Evolutionary conservation across 768 basidiomycete genomes (phyloP).

Genomic region (Pisolithus tinctorius): DNA sequence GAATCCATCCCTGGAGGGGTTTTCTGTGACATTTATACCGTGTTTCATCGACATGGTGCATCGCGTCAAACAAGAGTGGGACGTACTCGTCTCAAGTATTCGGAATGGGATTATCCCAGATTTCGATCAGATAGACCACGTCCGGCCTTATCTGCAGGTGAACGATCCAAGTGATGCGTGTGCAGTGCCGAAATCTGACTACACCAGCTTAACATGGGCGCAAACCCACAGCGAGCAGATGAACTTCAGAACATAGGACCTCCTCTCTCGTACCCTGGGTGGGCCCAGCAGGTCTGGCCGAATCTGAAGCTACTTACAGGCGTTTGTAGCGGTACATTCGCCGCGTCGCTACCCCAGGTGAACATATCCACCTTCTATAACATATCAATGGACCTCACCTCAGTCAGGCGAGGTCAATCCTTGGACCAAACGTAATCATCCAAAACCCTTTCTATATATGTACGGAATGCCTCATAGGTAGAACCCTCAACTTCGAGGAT

Average conservation of each 20-base stretch:
- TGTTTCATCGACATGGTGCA: slow-evolving; percentile 9
- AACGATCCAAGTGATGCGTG: background rate
- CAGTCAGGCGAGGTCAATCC: background rate
- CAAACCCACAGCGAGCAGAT: slow-evolving; percentile 12
- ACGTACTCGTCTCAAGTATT: slow-evolving; percentile 12
- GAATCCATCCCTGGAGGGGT: background rate
- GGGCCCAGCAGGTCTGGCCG: slow-evolving; percentile 15
- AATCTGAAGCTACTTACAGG: background rate
- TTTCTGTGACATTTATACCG: slow-evolving; percentile 3
- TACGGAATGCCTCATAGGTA: slow-evolving; percentile 7
- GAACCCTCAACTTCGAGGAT: background rate
- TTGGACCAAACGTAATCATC: slow-evolving; percentile 1
- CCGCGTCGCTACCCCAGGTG: slow-evolving; percentile 10
- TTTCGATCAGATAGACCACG: slow-evolving; percentile 6
- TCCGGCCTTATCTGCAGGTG: slow-evolving; percentile 11
- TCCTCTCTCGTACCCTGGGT: slow-evolving; percentile 9
- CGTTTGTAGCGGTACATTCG: slow-evolving; percentile 9
- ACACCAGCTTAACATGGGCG: slow-evolving; percentile 1
- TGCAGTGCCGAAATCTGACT: background rate
- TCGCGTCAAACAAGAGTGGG: slow-evolving; percentile 12
- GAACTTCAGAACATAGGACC: slow-evolving; percentile 12
- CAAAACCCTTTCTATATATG: slow-evolving; percentile 4
- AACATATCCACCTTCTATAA: background rate
- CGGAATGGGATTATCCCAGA: slow-evolving; percentile 11
- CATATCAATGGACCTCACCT: background rate